Base-by-base conservation (phyloP, 2,329 filamentous ascomycete species). In the Alternaria tenuissima region DNA sequence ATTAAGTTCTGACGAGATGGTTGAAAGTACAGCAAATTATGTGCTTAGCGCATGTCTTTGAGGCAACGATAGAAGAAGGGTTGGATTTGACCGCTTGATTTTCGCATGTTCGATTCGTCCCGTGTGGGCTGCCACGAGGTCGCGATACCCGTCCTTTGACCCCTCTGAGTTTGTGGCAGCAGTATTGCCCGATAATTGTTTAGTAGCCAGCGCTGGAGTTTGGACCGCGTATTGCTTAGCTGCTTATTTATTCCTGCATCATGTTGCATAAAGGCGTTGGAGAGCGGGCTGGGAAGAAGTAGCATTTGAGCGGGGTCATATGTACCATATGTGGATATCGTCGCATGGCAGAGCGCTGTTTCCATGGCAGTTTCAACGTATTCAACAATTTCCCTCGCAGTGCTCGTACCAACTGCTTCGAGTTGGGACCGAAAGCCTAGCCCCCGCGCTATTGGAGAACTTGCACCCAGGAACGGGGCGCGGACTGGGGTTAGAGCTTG, bases 201-300 rank as follows among this genome's bases (percentile, higher is more conserved):
- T 67, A 63, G 67, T 72, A 65, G 57, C 64, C 61, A 76, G 75
- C 74, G 72, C 69, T 57, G 74, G 75, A 75, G 74, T 78, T 66
- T 75, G 65, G 65, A 62, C 58, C 65, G 62, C 62, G 61, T 63
- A 63, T 67, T 60, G 28, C 55, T 65, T 65, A 65, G 64, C 52
- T 67, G 69, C 63, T 64, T 49, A 36, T 49, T 61, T 56, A 54
- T 64, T 64, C 36, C 62, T 67, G 65, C 65, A 68, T 68, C 66
- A 43, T 64, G 59, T 61, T 63, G 68, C 67, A 70, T 69, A 62
- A 41, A 44, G 66, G 63, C 59, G 63, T 70, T 66, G 49, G 46
- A 55, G 38, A 57, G 51, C 28, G 24, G 48, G 52, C 39, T 49
- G 57, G 60, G 46, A 62, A 59, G 56, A 55, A 41, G 48, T 57